Percentiles rank a stretch among this genome's conserved stretches.
These are phyloP conservation scores for Rosa persica DNA, from an alignment of 306 rosid species.

Conservation along the genomic window DNA sequence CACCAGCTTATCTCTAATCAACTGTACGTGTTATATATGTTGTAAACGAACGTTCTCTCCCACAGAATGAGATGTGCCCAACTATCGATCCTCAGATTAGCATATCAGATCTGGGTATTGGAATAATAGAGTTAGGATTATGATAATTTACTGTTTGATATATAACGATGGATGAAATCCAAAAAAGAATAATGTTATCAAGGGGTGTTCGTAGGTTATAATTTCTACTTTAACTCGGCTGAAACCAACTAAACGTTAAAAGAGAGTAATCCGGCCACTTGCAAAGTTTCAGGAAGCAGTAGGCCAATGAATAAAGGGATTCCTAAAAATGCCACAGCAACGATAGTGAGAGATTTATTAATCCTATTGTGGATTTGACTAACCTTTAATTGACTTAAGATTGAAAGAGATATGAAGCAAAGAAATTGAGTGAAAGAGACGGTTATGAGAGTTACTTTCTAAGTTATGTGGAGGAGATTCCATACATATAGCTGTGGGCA, in stretches of 20 bases:
- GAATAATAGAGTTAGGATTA: not conserved
- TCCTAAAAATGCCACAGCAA: not conserved
- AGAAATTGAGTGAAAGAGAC: not conserved
- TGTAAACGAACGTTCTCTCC: too few relatives aligned
- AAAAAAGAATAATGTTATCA: not conserved
- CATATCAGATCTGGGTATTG: not conserved
- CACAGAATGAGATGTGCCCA: not conserved
- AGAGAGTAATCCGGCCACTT: not conserved
- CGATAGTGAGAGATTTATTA: constrained; percentile 1
- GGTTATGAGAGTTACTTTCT: not conserved
- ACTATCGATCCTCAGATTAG: not conserved
- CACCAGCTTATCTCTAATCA: too few relatives aligned
- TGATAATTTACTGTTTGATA: not conserved
- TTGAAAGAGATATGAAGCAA: not conserved
- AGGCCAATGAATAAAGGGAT: not conserved
- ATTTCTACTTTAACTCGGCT: not conserved
- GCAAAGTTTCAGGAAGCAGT: too few relatives aligned
- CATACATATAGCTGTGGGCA: not conserved
- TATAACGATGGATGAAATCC: not conserved
- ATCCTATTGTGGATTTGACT: not conserved
- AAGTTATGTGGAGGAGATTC: constrained; percentile 20
- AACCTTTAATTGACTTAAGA: not conserved
- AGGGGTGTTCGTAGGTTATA: not conserved
- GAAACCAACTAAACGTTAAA: not conserved
- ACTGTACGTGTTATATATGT: too few relatives aligned